Conservation (phyloP, 2,329 filamentous ascomycete species). For the Madurella fahalii region DNA sequence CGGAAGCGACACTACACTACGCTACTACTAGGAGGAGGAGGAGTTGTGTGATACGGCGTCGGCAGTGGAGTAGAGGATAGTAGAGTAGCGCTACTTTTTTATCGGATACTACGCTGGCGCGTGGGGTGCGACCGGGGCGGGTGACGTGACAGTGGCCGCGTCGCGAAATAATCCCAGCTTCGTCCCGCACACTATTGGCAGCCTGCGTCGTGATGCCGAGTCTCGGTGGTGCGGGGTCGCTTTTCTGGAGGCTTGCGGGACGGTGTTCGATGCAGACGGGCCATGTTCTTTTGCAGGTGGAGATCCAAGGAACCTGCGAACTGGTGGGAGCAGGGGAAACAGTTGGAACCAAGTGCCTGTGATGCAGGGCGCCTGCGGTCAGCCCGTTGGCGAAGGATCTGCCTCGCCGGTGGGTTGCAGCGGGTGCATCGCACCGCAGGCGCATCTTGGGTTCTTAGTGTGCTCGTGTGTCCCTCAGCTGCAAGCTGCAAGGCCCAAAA, state of each 20-base stretch:
- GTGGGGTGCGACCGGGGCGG: slow-evolving; percentile 9
- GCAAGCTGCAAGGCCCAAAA: slow-evolving; percentile 7
- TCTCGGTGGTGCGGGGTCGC: slow-evolving; percentile 9
- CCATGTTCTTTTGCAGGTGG: slow-evolving; percentile 5
- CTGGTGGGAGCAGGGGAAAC: not conserved
- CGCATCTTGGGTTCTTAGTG: not conserved
- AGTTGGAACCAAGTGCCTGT: not conserved
- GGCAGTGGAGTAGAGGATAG: not conserved
- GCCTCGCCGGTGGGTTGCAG: not conserved
- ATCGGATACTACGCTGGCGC: slow-evolving; percentile 6
- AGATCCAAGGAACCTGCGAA: not conserved
- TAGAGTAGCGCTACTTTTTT: too few relatives aligned
- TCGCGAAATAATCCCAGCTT: slow-evolving; percentile 6
- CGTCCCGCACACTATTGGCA: slow-evolving; percentile 14
- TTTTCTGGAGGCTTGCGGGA: not conserved
- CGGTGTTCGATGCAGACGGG: too few relatives aligned
- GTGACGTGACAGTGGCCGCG: slow-evolving; percentile 7
- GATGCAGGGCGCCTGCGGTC: slow-evolving; percentile 1
- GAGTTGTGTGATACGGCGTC: not conserved
- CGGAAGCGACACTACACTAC: not conserved
- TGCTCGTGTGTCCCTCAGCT: slow-evolving; percentile 6
- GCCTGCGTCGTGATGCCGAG: slow-evolving; percentile 11
- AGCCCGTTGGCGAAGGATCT: not conserved
- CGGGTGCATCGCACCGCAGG: not conserved
- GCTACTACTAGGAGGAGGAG: not conserved